These are phyloP conservation scores for Tolypocladium tundrense DNA, from an alignment of 2,329 filamentous ascomycete genomes.

Conservation along the genomic window DNA sequence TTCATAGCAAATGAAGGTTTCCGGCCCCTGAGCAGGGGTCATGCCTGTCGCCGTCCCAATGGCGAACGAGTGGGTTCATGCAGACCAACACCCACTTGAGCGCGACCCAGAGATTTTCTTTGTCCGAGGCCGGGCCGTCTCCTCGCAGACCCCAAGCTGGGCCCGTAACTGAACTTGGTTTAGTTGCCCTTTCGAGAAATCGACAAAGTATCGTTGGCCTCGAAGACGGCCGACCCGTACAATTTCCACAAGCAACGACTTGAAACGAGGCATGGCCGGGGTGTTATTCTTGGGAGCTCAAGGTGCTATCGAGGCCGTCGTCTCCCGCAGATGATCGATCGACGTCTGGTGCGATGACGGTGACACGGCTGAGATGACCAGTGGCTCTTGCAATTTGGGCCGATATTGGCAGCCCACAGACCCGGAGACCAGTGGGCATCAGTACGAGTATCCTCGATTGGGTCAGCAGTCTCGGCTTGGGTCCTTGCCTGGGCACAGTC, in stretches of 20 bases:
- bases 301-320: background rate
- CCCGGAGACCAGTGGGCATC: background rate
- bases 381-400: background rate
- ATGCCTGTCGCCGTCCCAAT: background rate
- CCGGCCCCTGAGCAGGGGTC: slow-evolving; percentile 5
- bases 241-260: background rate
- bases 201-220: background rate
- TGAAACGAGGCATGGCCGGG: background rate
- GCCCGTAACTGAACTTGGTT: background rate
- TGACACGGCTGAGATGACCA: background rate
- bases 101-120: background rate
- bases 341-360: background rate
- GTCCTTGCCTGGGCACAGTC: background rate
- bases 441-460: background rate
- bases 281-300: background rate
- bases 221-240: background rate
- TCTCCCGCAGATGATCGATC: background rate
- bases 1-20: slow-evolving; percentile 2
- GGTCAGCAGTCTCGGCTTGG: background rate
- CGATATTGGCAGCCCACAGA: background rate
- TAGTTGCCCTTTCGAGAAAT: background rate
- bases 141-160: background rate
- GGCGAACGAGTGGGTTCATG: background rate
- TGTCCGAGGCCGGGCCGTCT: background rate
- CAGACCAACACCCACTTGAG: background rate